Conservation (phyloP, 139 green algal genomes). For the Chlamydomonas schloesseri region DNA sequence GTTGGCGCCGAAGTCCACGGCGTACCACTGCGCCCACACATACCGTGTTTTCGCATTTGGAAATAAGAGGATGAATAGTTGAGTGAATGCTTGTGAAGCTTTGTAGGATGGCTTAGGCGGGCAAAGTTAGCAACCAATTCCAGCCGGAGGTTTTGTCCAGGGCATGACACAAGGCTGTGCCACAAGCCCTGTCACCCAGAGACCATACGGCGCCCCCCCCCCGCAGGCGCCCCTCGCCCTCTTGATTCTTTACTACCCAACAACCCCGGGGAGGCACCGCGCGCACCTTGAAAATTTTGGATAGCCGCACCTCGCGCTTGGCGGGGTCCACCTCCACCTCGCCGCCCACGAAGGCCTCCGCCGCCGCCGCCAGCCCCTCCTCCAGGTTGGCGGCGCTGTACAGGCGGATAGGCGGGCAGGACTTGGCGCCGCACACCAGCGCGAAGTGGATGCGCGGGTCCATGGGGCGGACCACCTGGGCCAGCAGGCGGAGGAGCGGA, state of each 20-base stretch:
- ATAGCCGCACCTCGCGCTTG: constrained; percentile 69
- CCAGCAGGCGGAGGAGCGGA: neutral
- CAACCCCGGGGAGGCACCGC: no score
- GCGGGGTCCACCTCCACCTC: constrained; percentile 76
- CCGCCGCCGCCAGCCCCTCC: constrained; percentile 75
- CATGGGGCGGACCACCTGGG: constrained; percentile 55
- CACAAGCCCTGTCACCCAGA: no score
- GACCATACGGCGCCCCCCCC: no score
- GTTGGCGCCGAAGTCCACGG: constrained; percentile 78
- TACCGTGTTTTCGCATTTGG: no score
- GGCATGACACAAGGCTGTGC: no score
- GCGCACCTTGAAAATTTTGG: constrained; percentile 86
- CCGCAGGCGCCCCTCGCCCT: no score
- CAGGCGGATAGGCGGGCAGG: constrained; percentile 92
- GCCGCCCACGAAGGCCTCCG: constrained; percentile 72
- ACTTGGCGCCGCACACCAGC: constrained; percentile 94
- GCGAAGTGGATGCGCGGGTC: constrained; percentile 97
- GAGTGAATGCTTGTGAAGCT: no score
- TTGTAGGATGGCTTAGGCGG: no score
- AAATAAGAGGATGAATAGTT: no score
- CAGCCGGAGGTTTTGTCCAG: no score
- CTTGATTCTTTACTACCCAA: no score
- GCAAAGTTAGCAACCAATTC: no score
- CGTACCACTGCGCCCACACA: constrained; percentile 89
- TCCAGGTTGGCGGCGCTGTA: constrained; percentile 87